These are phyloP conservation scores for Chaetothyriales sp. DNA, from an alignment of 2,329 filamentous ascomycete genomes.

Conservation along the genomic window DNA sequence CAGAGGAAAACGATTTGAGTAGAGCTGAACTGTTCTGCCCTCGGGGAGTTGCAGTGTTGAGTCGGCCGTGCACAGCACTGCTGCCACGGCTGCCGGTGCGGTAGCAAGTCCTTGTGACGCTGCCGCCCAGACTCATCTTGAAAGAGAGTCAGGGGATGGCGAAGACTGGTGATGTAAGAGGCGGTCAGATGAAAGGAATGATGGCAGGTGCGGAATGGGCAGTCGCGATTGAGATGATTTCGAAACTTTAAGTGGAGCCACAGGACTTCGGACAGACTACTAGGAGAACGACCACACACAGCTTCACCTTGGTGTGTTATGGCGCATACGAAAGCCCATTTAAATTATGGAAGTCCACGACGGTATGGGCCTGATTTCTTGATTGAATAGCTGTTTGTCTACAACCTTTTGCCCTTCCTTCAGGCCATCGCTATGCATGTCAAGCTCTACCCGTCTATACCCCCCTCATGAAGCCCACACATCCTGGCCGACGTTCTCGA, in stretches of 20 bases:
- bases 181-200: conserved; percentile 1
- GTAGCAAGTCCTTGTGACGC: not conserved
- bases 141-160: not conserved
- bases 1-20: not conserved
- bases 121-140: not conserved
- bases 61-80: not conserved
- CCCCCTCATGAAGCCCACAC: conserved; percentile 64
- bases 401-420: not conserved
- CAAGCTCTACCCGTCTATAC: not conserved
- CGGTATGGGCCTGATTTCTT: not conserved
- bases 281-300: not conserved
- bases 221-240: not conserved
- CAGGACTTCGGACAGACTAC: not conserved
- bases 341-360: not conserved
- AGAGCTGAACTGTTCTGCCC: not conserved
- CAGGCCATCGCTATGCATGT: conserved; percentile 13
- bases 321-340: no score
- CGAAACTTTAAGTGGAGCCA: not conserved
- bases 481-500: conserved; percentile 82
- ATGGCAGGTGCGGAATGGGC: not conserved
- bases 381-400: not conserved
- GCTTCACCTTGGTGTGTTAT: not conserved
- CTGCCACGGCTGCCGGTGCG: not conserved
- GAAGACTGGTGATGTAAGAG: not conserved
- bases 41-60: not conserved